Evolutionary conservation across 108 stramenopile genomes (phyloP).

Genomic region (Nannochloropsis salina): DNA sequence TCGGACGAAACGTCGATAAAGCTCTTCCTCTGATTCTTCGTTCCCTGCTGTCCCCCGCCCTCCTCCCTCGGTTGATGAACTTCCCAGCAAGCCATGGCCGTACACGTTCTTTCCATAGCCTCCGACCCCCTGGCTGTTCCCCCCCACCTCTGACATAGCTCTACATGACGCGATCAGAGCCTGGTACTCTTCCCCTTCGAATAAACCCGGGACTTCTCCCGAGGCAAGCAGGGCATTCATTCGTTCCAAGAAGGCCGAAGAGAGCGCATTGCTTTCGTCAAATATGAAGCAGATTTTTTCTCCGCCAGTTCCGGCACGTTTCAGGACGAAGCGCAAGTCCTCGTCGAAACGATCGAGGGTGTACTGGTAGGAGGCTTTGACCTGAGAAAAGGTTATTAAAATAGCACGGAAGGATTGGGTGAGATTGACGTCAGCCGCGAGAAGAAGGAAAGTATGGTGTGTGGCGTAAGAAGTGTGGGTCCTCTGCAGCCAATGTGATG

Average conservation of each 20-base stretch:
- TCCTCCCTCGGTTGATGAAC: slow-evolving; percentile 49
- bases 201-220: slow-evolving; percentile 99
- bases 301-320: slow-evolving; percentile 85
- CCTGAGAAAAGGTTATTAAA: background rate
- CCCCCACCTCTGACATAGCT: slow-evolving; percentile 53
- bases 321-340: slow-evolving; percentile 84
- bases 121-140: slow-evolving; percentile 53
- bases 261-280: slow-evolving; percentile 87
- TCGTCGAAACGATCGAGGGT: slow-evolving; percentile 91
- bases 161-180: slow-evolving; percentile 82
- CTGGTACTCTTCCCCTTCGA: slow-evolving; percentile 91
- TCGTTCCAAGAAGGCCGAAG: slow-evolving; percentile 90
- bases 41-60: slow-evolving; percentile 28
- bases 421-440: background rate
- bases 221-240: slow-evolving; percentile 98
- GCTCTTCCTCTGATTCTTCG: slow-evolving; percentile 85
- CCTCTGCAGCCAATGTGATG: too few relatives aligned
- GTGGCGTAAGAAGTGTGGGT: background rate
- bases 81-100: background rate
- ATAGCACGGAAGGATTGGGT: background rate
- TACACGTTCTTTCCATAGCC: slow-evolving; percentile 30
- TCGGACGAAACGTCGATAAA: slow-evolving; percentile 77
- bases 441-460: background rate
- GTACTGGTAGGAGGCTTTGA: slow-evolving; percentile 61
- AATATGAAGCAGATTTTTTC: slow-evolving; percentile 97